Base-by-base conservation (phyloP, 805 yeast genomes). In the Candida krabiensis region DNA sequence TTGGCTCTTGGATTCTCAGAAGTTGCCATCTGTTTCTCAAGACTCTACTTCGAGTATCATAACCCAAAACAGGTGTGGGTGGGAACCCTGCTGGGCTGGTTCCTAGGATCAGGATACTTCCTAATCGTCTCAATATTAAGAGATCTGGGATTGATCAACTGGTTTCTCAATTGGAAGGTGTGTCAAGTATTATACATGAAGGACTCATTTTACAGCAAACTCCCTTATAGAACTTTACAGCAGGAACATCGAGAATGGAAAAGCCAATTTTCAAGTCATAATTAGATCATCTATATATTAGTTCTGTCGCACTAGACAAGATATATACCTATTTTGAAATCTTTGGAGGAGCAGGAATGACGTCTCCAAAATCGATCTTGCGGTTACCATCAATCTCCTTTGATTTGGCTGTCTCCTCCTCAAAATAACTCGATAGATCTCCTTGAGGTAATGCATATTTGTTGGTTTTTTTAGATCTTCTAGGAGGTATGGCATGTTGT, bases 11-110 rank as follows among this genome's bases (percentile, higher is more conserved):
- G 51, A 8, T 22, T 44, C 4, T 33, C 64, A 44, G 42, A 71
- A 52, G 9, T 58, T 1, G 47, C 74, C 22, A 84, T 89, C 41
- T 75, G 79, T 3, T 73, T 66, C 44, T 85, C 96, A 2, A 67
- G 98, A 38, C 82, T 86, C 19, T 83, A 87, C 55, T 66, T 93
- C 37, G 70, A 75, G 42, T 91, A 93, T 56, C 99, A 91, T 62
- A 73, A 86, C 15, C 37, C 64, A 13, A 66, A 66, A 16, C 99
- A 93, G 61, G 93, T 90, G 1, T 30, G 72, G 9, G 84, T 83
- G 5, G 99, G 99, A 0, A 61, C 74, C 3, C 44, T 71, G 6
- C 58, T 84, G 5, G 98, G 99, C 0, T 49, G 66, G 0, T 50
- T 73, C 0, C 52, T 79, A 7, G 96, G 93, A 0, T 48, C 76